A percentile compares a stretch with the other conserved stretches of the same genome.
phyloP scores from a whole-genome alignment of 306 rosid genomes.

The Medicago arabica region DNA sequence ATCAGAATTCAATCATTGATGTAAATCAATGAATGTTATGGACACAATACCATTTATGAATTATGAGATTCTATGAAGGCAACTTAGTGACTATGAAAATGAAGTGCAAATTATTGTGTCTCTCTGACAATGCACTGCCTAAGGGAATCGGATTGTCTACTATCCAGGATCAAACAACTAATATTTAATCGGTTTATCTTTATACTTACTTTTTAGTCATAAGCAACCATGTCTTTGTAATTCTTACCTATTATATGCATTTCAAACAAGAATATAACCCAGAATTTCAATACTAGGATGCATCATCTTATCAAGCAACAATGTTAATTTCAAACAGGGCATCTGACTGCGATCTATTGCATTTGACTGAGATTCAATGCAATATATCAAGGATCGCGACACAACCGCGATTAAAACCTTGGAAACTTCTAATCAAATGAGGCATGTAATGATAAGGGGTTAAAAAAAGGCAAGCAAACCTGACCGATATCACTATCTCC shows the following conservation, averaged over 20 bases:
- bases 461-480: conserved; percentile 59
- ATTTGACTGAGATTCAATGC: no score
- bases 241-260: no score
- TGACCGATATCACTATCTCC: conserved; percentile 97
- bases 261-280: no score
- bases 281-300: no score
- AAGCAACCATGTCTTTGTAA: no score
- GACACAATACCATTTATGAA: no score
- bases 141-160: background rate
- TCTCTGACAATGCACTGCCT: background rate
- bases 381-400: background rate
- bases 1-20: conserved; percentile 34
- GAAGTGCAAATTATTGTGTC: background rate
- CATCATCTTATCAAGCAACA: no score
- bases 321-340: background rate
- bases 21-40: conserved; percentile 37
- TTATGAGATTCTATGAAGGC: no score
- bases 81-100: background rate
- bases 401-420: background rate
- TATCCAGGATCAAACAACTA: background rate
- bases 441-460: no score
- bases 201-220: no score
- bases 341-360: background rate
- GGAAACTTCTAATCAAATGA: background rate
- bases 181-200: background rate